Percentiles rank a stretch among this genome's conserved stretches.
Conservation (phyloP, 2,329 filamentous ascomycete genomes). For the Neurospora sp. region DNA sequence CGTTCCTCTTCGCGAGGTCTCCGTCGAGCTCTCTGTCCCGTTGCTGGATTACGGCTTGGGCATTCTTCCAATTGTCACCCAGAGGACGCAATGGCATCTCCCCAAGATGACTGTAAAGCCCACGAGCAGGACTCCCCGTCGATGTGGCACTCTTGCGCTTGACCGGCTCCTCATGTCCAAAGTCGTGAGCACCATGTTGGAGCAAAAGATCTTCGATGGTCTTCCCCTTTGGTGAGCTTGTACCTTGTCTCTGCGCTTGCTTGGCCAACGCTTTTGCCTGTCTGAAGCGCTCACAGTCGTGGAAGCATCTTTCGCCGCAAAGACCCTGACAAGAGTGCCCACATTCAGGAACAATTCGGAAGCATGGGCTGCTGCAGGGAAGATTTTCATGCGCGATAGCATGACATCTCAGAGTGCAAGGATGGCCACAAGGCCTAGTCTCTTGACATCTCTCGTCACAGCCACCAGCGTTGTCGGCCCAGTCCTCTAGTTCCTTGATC, state of each 20-base stretch:
- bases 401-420: slow-evolving; percentile 43
- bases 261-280: not conserved
- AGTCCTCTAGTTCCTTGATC: slow-evolving; percentile 45
- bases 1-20: not conserved
- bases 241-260: not conserved
- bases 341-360: slow-evolving; percentile 11
- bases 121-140: not conserved
- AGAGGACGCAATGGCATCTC: not conserved
- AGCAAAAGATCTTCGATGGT: not conserved
- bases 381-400: slow-evolving; percentile 16
- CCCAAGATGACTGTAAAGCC: not conserved
- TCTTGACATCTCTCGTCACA: slow-evolving; percentile 37
- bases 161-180: not conserved
- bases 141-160: not conserved
- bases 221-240: not conserved
- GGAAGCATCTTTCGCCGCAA: slow-evolving; percentile 15
- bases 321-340: slow-evolving; percentile 16
- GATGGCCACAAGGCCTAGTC: slow-evolving; percentile 39
- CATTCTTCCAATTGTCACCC: not conserved
- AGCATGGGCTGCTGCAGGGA: slow-evolving; percentile 14
- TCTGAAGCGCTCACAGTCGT: slow-evolving; percentile 8
- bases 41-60: not conserved
- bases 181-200: not conserved
- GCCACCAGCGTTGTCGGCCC: slow-evolving; percentile 37
- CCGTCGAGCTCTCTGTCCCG: not conserved